Percentiles rank a stretch among this genome's conserved stretches.
Conservation (phyloP, 2,329 filamentous ascomycete species). For the Bipolaris bicolor region DNA sequence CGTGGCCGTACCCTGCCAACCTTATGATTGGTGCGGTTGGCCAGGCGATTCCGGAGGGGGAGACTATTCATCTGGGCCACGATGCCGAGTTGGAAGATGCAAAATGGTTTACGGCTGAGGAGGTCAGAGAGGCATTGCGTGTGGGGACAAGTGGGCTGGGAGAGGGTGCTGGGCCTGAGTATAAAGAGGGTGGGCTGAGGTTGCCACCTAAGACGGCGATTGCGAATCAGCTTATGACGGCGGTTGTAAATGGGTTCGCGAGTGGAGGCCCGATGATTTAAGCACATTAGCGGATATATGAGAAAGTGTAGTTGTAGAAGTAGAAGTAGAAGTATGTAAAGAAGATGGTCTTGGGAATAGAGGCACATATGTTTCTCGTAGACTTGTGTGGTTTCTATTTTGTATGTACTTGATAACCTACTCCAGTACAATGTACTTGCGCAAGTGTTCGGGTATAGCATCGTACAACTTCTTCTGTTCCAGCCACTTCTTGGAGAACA, state of each 20-base stretch:
- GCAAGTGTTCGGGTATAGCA: conserved; percentile 81
- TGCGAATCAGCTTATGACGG: conserved; percentile 83
- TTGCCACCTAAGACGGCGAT: conserved; percentile 88
- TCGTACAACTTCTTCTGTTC: conserved; percentile 80
- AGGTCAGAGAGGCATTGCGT: conserved; percentile 75
- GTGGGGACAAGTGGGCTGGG: conserved; percentile 72
- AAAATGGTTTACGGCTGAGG: conserved; percentile 83
- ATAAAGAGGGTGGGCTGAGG: conserved; percentile 77
- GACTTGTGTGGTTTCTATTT: conserved; percentile 8
- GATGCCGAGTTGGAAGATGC: conserved; percentile 92
- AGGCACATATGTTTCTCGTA: conserved; percentile 4
- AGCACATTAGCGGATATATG: not conserved
- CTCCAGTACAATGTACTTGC: conserved; percentile 93
- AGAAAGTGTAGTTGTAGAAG: not conserved
- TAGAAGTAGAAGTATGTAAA: conserved; percentile 2
- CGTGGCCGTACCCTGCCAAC: conserved; percentile 62
- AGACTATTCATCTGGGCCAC: conserved; percentile 81
- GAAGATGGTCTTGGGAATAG: conserved; percentile 4
- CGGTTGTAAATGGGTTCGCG: conserved; percentile 78
- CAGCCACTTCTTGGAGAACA: conserved; percentile 93
- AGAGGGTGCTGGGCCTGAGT: conserved; percentile 67
- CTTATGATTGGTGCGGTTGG: conserved; percentile 73
- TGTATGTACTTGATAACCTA: conserved; percentile 46
- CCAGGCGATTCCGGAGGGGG: conserved; percentile 79
- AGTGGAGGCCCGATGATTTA: conserved; percentile 56